phyloP scores from a whole-genome alignment of 1,139 yeast genomes.

The Scheffersomyces lignicola region DNA sequence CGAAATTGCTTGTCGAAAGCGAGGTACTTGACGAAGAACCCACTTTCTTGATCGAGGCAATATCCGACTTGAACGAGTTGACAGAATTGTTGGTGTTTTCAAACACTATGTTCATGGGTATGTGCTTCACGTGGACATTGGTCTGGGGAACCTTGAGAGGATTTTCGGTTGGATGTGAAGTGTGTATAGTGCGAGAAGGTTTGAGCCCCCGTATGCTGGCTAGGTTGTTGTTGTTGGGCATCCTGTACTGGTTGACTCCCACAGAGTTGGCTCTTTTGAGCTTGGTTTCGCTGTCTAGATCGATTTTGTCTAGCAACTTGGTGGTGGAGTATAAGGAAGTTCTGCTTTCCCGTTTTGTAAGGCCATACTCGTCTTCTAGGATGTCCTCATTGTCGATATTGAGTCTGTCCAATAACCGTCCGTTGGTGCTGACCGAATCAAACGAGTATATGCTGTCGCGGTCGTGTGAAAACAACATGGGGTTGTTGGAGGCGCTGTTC shows the following conservation, averaged over 20 bases:
- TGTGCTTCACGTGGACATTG: constrained; percentile 20
- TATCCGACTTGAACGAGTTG: constrained; percentile 32
- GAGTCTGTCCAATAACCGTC: constrained; percentile 42
- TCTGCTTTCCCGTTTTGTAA: constrained; percentile 23
- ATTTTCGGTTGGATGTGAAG: constrained; percentile 3
- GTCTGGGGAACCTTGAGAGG: constrained; percentile 8
- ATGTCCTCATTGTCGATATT: constrained; percentile 28
- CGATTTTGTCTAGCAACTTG: constrained; percentile 27
- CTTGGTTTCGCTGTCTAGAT: constrained; percentile 16
- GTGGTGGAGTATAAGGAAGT: constrained; percentile 29
- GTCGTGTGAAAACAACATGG: constrained; percentile 6
- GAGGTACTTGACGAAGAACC: constrained; percentile 6
- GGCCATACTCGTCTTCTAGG: constrained; percentile 16
- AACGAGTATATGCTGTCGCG: constrained; percentile 36
- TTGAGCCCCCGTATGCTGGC: constrained; percentile 10
- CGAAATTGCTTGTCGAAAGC: constrained; percentile 6
- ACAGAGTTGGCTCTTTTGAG: constrained; percentile 4
- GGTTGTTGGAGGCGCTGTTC: not conserved
- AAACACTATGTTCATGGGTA: constrained; percentile 24
- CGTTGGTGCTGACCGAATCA: constrained; percentile 47
- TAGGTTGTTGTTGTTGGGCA: constrained; percentile 9
- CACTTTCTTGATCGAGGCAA: constrained; percentile 14
- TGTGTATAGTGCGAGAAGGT: constrained; percentile 7
- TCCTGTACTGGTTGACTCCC: constrained; percentile 4
- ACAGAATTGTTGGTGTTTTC: constrained; percentile 25